These are phyloP conservation scores for Grigorovia transvaalensis DNA, from an alignment of 805 yeast species.

Conservation along the genomic window DNA sequence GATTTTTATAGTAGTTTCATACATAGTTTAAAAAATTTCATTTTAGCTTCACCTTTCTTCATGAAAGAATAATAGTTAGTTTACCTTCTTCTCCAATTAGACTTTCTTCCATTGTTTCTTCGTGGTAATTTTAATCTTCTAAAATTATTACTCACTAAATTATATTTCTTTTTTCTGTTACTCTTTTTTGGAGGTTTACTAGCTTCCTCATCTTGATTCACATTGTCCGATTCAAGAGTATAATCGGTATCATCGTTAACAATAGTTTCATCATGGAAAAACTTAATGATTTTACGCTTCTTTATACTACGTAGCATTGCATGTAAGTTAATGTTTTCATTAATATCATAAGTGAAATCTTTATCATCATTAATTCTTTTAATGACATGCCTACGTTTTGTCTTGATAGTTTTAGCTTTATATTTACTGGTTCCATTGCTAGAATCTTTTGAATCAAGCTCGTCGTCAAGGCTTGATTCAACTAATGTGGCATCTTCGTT, in stretches of 20 bases:
- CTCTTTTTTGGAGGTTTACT: conserved; percentile 4
- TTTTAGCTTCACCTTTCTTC: no score
- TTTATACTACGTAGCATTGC: conserved; percentile 3
- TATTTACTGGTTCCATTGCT: not conserved
- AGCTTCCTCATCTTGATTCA: conserved; percentile 7
- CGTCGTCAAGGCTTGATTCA: not conserved
- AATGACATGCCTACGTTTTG: conserved; percentile 15
- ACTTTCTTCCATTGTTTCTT: conserved; percentile 28
- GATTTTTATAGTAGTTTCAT: no score
- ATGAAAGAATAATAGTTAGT: no score
- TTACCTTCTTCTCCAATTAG: conserved; percentile 29
- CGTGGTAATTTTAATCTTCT: conserved; percentile 44
- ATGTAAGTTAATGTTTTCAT: conserved; percentile 1
- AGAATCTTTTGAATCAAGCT: not conserved
- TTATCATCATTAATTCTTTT: not conserved
- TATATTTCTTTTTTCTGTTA: conserved; percentile 22
- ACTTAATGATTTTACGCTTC: conserved; percentile 1
- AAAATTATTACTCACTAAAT: conserved; percentile 37
- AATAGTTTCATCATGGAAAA: not conserved
- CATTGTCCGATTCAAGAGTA: not conserved
- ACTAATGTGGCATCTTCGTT: not conserved
- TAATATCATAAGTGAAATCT: not conserved
- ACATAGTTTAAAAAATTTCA: not conserved
- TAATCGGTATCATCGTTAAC: not conserved
- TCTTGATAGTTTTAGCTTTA: conserved; percentile 2